Evolutionary conservation across 2,329 filamentous ascomycete genomes (phyloP).

Genomic region (Calonectria pseudoturangicola): DNA sequence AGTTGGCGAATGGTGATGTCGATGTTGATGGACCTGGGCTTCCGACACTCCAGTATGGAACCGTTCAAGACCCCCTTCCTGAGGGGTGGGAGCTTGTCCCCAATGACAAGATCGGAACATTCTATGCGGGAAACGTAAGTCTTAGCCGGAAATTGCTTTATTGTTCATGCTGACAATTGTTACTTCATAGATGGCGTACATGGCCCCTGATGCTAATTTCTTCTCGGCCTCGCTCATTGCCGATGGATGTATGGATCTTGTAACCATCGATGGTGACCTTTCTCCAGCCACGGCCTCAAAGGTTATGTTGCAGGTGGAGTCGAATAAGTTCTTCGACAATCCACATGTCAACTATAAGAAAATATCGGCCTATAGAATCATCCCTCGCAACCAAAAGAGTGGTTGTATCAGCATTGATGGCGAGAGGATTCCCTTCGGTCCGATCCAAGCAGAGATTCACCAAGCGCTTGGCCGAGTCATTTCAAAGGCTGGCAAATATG

Average conservation of each 20-base stretch:
- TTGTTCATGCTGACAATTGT: conserved; percentile 43
- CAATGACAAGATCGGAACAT: conserved; percentile 88
- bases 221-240: conserved; percentile 88
- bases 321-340: conserved; percentile 86
- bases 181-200: conserved; percentile 83
- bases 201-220: conserved; percentile 91
- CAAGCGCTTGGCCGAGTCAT: conserved; percentile 88
- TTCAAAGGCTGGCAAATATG: conserved; percentile 84
- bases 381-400: conserved; percentile 80
- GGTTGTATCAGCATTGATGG: conserved; percentile 97
- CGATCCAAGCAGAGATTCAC: conserved; percentile 94
- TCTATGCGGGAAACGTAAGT: conserved; percentile 91
- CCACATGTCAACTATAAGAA: conserved; percentile 88
- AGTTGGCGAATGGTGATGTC: conserved; percentile 48
- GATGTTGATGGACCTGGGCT: conserved; percentile 71
- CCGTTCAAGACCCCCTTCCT: conserved; percentile 84
- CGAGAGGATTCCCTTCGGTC: conserved; percentile 88
- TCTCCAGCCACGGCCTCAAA: conserved; percentile 78
- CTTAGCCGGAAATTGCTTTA: background rate
- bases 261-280: conserved; percentile 87
- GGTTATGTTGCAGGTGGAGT: conserved; percentile 83
- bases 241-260: conserved; percentile 90
- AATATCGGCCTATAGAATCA: conserved; percentile 89
- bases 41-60: conserved; percentile 86
- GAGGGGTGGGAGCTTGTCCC: conserved; percentile 84